Evolutionary conservation across 257 asterid species (phyloP), one percentile per base, ranked within the genome.

Genomic region (Linaria vulgaris): DNA sequence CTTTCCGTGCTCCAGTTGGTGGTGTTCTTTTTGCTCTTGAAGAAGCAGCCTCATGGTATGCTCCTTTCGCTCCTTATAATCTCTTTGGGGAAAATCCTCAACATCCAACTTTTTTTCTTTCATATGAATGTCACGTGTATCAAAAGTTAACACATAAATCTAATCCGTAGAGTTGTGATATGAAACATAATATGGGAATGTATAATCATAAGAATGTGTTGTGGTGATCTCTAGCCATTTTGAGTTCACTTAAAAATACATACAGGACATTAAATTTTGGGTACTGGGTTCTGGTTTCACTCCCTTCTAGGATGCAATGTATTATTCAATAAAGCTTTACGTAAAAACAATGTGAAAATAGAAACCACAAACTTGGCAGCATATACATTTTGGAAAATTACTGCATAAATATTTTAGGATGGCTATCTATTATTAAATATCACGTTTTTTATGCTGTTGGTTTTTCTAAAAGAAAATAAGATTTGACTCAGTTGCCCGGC

Each of bases 1-100:
- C 99, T 72, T 92, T 92, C 69, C 99, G 99, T 37, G 97, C 99
- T 63, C 99, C 99, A 53, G 97, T 89, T 67, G 99, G 99, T 61
- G 99, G 99, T 13, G 99, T 92, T 50, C 97, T 92, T 70, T 92
- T 92, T 68, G 97, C 99, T 50, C 96, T 92, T 41, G 99, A 92
- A 85, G 99, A 92, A 92, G 99, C 94, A 61, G 97, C 99, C 62
- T 89, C 99, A 45, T 92, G 99, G 97, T 89, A 74, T 7, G 8
- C 3, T 38, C 21, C 10, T 34, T 54, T 54, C 20, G 1, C 34
- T 24, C 48, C 38, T 57, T 27, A 17, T n/a, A 15, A 27, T 57
- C 49, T 30, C 47, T 23, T 51, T 51, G 4, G n/a, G 12, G 7
- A 45, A 6, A 17, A 5, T 9, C 7, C 34, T 24, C n/a, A 21